Evolutionary conservation across 768 basidiomycete genomes (phyloP), one percentile per base, ranked within the genome.

Genomic region (Russula dissimulans): DNA sequence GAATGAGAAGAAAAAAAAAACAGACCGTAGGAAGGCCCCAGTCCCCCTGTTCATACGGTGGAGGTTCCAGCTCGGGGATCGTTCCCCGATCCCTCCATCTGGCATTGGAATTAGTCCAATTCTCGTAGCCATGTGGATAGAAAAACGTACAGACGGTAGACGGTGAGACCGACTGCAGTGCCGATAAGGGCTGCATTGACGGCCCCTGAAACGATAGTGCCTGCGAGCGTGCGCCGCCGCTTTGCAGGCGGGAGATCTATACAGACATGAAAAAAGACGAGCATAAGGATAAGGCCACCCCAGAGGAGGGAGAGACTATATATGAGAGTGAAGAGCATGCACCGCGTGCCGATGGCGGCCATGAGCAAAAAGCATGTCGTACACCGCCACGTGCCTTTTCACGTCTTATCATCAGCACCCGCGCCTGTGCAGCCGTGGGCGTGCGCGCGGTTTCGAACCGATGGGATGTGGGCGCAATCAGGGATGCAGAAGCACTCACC

Each of bases 111-210:
- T 55, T 6, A 32, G n/a, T 36, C 61, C 18, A 57, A 59, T 17
- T n/a, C 12, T 38, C 57, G 26, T 44, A 22, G 18, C 59, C 10
- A 45, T 51, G 22, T 56, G 55, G 31, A 32, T 41, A 14, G 59
- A 52, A 50, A 22, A 38, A 80, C 88, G 76, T 70, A 91, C 90
- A 92, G 76, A 72, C 88, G 82, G 75, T 91, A 93, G 44, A 91
- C 88, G 47, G 89, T 90, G 63, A 91, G 78, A 60, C 90, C 90
- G 54, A 93, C 90, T 15, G 91, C 91, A 22, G 88, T 86, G 59
- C 90, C 88, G 61, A 93, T 88, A 60, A 93, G 80, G 48, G 89
- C 91, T 64, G 90, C 89, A 73, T 81, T 89, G 73, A 92, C 76
- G 57, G 91, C 90, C 36, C 89, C 88, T 15, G 88, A 87, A 63